Base-by-base conservation (phyloP, 257 asterid genomes). In the Penstemon davidsonii region DNA sequence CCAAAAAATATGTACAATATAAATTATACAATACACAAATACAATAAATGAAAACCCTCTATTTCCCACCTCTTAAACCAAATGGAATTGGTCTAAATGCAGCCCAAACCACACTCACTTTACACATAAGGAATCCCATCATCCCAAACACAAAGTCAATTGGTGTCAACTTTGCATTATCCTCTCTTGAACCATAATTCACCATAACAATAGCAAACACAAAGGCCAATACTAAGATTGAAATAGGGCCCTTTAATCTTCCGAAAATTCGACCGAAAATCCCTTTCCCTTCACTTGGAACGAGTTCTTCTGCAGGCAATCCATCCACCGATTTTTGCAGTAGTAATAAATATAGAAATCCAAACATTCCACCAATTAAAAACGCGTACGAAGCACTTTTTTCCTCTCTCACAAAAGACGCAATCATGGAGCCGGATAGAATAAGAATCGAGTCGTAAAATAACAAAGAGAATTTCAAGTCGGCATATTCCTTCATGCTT, bases 401-500 rank as follows among this genome's bases (percentile, higher is more conserved):
- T 2, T 81, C 83, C 33, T 86, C 96, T 0, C 75, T 42, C 40
- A 70, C 69, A 19, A 84, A 40, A 6, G 85, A 86, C 25, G 84
- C 77, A 56, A 81, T 25, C 5, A 83, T 77, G 43, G 86, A 83
- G 51, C 97, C 96, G 7, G 82, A 76, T 60, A 90, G 70, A 54
- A 83, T 54, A 41, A 92, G 92, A 60, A 75, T 43, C 9, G 78
- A 71, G 52, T 92, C 96, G 12, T 92, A 92, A 61, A 86, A 77
- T 53, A 90, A 64, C 69, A 90, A 63, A 4, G 97, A 92, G 60
- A 83, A 69, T 57, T 92, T 92, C 66, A 92, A 78, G 80, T 86
- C 81, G 10, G 83, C 71, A 13, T 90, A 90, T 60, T 90, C 95
- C 78, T 80, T 84, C 98, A 92, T 92, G 88, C 93, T 84, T 73